Evolutionary conservation across 306 rosid genomes (phyloP).

Genomic region (Pterocarpus macrocarpus): DNA sequence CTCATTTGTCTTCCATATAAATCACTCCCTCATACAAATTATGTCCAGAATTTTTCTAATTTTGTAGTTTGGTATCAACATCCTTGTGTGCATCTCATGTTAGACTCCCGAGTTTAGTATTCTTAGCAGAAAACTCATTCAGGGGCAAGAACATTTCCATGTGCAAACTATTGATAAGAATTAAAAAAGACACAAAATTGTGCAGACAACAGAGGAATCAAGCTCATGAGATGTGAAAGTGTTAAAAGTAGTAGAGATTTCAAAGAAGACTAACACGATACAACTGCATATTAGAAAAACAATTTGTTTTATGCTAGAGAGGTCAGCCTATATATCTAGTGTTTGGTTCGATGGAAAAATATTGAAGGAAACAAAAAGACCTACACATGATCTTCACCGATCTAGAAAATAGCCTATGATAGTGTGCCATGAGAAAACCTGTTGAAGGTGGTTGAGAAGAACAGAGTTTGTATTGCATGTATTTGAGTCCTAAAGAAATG

Average conservation of each 20-base stretch:
- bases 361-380: neutral
- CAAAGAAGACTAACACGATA: neutral
- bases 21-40: conserved; percentile 9
- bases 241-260: neutral
- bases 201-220: neutral
- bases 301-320: neutral
- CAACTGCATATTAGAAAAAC: neutral
- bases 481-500: too few species aligned
- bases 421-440: neutral
- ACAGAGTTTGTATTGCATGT: too few species aligned
- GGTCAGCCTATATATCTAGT: neutral
- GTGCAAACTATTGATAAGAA: neutral
- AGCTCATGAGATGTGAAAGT: neutral
- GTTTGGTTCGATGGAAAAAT: neutral
- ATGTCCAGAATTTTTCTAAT: conserved; percentile 15
- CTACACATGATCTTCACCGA: neutral
- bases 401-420: neutral
- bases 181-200: neutral
- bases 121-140: neutral
- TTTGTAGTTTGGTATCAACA: conserved; percentile 23
- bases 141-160: neutral
- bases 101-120: conserved; percentile 20
- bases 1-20: neutral
- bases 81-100: conserved; percentile 18
- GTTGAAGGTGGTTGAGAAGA: neutral